phyloP scores from a whole-genome alignment of 1,139 yeast species.

The Blastobotrys apis region DNA sequence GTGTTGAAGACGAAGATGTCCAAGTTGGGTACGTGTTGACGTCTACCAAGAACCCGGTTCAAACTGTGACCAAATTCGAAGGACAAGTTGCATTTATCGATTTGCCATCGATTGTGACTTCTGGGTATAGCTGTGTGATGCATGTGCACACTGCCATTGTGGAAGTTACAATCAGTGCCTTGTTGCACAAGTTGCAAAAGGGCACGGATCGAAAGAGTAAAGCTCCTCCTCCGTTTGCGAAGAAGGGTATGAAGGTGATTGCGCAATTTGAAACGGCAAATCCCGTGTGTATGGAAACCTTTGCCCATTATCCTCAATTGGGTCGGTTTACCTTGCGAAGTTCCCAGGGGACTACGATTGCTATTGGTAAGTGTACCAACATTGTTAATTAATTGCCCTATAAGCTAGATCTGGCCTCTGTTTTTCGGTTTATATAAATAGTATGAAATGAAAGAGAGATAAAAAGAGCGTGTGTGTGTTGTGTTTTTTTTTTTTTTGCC shows the following conservation, averaged over 20 bases:
- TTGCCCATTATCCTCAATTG: conserved; percentile 85
- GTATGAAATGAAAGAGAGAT: too few species aligned
- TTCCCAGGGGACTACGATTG: conserved; percentile 91
- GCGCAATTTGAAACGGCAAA: conserved; percentile 82
- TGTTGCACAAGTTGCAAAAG: conserved; percentile 89
- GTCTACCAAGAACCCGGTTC: conserved; percentile 80
- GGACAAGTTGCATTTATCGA: conserved; percentile 98
- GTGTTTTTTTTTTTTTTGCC: too few species aligned
- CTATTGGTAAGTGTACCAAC: conserved; percentile 85
- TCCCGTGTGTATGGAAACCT: conserved; percentile 91
- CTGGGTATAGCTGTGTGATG: conserved; percentile 97
- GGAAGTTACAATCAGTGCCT: conserved; percentile 77
- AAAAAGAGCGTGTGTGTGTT: too few species aligned
- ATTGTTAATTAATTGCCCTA: conserved; percentile 22
- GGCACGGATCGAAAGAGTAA: conserved; percentile 95
- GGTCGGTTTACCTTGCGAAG: conserved; percentile 98
- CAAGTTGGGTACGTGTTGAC: conserved; percentile 88
- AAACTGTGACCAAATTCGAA: conserved; percentile 83
- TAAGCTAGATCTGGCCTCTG: too few species aligned
- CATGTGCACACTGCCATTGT: conserved; percentile 98
- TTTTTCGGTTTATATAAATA: too few species aligned
- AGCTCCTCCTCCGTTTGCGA: conserved; percentile 56
- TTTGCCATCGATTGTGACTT: conserved; percentile 84
- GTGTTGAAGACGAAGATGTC: conserved; percentile 95
- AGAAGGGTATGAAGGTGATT: conserved; percentile 97